Base-by-base conservation (phyloP, 2,329 filamentous ascomycete species). In the Penicillium hesseltinei region DNA sequence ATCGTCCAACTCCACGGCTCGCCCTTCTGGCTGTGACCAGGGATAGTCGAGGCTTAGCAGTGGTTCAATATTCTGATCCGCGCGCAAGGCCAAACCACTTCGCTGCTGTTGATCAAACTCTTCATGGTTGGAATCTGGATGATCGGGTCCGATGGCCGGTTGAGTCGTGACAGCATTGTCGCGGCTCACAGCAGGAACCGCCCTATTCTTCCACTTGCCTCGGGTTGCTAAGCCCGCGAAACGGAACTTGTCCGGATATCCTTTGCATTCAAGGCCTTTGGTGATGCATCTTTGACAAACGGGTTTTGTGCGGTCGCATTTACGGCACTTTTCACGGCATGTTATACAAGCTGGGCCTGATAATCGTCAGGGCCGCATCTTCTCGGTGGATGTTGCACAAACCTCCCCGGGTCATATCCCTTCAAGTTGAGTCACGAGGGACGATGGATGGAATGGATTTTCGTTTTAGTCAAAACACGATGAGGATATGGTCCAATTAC, bases 311-410 rank as follows among this genome's bases (percentile, higher is more conserved):
- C 69, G 69, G 51, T 73, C 70, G 49, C 70, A 73, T 59, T 64
- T 65, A 19, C 70, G 68, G 42, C 67, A 71, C 54, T 73, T 73
- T 54, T 72, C 66, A 56, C 70, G 65, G 51, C 70, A 73, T 55
- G 70, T 73, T 56, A 68, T 54, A 55, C 70, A 73, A 42, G 70
- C 70, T 23, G 70, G 66, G 46, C 65, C 70, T 71, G n/a, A 17
- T 17, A 39, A 42, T 33, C 27, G 33, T 56, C 21, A 56, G 45
- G 15, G 31, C 23, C 3, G 15, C 4, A 29, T 25, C 25, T 44
- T 31, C 39, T 15, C 7, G n/a, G 8, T 39, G 11, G 1, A 6
- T 23, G 17, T 33, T n/a, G n/a, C 8, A 56, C 46, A 15, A 23
- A 56, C 53, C 53, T 51, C 39, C 36, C 9, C 25, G 2, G 23